phyloP scores from a whole-genome alignment of 345 rosid species.

The Salix koriyanagi region DNA sequence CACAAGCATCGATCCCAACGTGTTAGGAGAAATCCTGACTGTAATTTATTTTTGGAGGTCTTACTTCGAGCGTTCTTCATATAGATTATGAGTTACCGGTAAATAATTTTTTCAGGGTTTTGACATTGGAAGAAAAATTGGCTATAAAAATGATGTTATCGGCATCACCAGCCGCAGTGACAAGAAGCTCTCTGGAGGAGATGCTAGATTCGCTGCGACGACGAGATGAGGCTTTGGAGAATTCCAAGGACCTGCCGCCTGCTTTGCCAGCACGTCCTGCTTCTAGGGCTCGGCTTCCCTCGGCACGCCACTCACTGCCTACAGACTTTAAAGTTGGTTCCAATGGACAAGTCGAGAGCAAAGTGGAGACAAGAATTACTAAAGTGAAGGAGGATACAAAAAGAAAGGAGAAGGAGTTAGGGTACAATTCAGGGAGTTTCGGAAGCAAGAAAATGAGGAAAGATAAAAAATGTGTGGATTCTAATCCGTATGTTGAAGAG shows the following conservation, averaged over 20 bases:
- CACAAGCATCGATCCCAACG: not conserved
- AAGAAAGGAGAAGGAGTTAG: constrained; percentile 65
- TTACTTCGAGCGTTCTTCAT: not conserved
- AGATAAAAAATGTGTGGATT: constrained; percentile 42
- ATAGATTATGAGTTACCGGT: not conserved
- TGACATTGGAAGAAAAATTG: constrained; percentile 7
- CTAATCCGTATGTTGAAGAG: constrained; percentile 55
- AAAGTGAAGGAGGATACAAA: constrained; percentile 50
- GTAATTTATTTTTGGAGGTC: not conserved
- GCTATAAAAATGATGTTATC: constrained; percentile 61
- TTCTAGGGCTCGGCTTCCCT: constrained; percentile 77
- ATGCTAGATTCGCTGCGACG: constrained; percentile 79
- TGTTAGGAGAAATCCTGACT: not conserved
- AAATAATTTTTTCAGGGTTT: constrained; percentile 13
- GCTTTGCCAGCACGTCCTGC: constrained; percentile 87
- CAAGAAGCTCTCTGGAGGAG: constrained; percentile 92
- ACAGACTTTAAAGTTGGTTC: constrained; percentile 40
- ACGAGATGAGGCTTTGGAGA: constrained; percentile 57
- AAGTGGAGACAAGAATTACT: constrained; percentile 19
- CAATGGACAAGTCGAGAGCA: constrained; percentile 24
- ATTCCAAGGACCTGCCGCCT: constrained; percentile 77
- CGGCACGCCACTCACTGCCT: constrained; percentile 71
- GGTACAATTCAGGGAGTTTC: constrained; percentile 49
- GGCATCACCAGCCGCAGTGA: constrained; percentile 54
- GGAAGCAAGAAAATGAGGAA: constrained; percentile 78